Percentiles rank a stretch among this genome's conserved stretches.
phyloP scores from a whole-genome alignment of 139 green algal genomes.

The Nannochloris sp. region DNA sequence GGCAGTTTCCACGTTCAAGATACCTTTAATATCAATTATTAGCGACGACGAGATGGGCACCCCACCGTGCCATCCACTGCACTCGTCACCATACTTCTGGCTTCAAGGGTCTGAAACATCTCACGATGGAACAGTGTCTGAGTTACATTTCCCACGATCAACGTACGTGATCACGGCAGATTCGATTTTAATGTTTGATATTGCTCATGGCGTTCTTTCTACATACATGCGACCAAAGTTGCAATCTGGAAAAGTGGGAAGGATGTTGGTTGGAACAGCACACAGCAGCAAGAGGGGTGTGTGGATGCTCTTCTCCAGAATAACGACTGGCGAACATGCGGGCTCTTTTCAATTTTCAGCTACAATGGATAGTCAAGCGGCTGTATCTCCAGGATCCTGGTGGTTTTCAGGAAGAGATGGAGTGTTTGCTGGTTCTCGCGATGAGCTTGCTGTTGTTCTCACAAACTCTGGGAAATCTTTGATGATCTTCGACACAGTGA shows the following conservation, averaged over 20 bases:
- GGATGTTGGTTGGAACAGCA: conserved; percentile 7
- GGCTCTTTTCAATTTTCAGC: conserved; percentile 17
- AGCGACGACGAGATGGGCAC: background rate
- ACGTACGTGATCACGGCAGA: conserved; percentile 1
- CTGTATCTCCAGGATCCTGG: conserved; percentile 10
- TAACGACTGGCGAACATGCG: background rate
- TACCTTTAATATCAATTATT: conserved; percentile 1
- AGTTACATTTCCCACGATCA: conserved; percentile 29
- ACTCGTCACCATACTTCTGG: background rate
- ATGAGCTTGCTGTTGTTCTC: conserved; percentile 34
- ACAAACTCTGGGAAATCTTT: conserved; percentile 24
- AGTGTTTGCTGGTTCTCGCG: conserved; percentile 25
- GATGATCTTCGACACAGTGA: conserved; percentile 28
- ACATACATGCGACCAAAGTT: conserved; percentile 13
- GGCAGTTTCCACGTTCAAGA: background rate
- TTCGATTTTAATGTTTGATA: conserved; percentile 18
- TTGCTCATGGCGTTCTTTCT: conserved; percentile 26
- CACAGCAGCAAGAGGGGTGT: conserved; percentile 10
- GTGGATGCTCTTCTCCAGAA: conserved; percentile 17
- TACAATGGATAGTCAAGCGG: conserved; percentile 14
- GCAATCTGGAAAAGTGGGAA: conserved; percentile 8
- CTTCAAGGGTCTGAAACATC: background rate
- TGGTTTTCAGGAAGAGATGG: conserved; percentile 25
- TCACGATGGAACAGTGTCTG: conserved; percentile 15
- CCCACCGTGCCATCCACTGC: background rate